These are phyloP conservation scores for Royoungia palumana DNA, from an alignment of 768 basidiomycete genomes.

Conservation along the genomic window DNA sequence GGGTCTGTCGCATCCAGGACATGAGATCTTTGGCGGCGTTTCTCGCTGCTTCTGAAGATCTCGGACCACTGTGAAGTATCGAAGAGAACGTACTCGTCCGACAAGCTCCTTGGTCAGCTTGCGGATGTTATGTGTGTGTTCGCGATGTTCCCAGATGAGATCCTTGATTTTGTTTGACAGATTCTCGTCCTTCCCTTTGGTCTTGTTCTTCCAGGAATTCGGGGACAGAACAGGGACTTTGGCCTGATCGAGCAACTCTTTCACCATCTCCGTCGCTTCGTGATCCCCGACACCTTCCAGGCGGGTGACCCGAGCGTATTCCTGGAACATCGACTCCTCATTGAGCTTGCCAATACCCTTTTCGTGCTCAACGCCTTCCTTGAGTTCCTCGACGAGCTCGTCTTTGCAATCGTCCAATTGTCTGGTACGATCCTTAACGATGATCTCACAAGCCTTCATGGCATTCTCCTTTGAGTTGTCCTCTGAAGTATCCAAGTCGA, in stretches of 20 bases:
- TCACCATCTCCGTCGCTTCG: conserved; percentile 65
- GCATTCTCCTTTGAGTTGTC: conserved; percentile 62
- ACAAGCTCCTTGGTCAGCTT: conserved; percentile 84
- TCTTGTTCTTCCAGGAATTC: conserved; percentile 36
- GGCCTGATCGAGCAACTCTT: conserved; percentile 58
- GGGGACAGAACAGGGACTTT: conserved; percentile 39
- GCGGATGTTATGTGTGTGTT: conserved; percentile 83
- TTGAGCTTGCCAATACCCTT: conserved; percentile 58
- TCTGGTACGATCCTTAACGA: conserved; percentile 74
- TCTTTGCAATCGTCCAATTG: conserved; percentile 78
- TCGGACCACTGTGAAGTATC: conserved; percentile 89
- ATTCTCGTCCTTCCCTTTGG: conserved; percentile 53
- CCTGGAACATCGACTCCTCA: conserved; percentile 76
- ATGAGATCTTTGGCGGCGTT: conserved; percentile 53
- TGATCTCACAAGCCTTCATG: conserved; percentile 90
- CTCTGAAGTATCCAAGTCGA: conserved; percentile 69
- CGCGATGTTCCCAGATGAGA: conserved; percentile 75
- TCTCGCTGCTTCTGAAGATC: conserved; percentile 79
- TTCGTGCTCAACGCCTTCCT: conserved; percentile 65
- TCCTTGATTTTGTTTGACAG: conserved; percentile 57
- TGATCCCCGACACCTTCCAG: conserved; percentile 69
- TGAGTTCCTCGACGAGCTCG: conserved; percentile 66
- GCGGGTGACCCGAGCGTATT: conserved; percentile 67
- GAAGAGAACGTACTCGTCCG: conserved; percentile 83
- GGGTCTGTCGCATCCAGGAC: conserved; percentile 57